Conservation (phyloP, 2,329 filamentous ascomycete genomes). For the Paecilomyces dactylethromorphus region DNA sequence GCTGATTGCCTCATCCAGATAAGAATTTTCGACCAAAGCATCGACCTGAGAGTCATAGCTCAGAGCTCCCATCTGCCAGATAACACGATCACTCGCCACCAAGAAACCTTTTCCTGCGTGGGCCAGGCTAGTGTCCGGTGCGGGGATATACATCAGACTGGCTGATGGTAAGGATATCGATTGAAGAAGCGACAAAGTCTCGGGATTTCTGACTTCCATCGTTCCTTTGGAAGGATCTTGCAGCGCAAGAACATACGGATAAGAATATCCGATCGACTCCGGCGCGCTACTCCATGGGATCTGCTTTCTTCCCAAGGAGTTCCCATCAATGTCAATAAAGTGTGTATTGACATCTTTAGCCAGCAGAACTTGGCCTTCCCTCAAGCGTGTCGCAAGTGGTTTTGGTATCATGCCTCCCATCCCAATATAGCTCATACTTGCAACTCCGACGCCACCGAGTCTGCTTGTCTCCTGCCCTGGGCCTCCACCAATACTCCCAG, state of each 20-base stretch:
- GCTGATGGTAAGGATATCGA: slow-evolving; percentile 76
- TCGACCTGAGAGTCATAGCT: slow-evolving; percentile 88
- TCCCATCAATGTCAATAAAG: slow-evolving; percentile 80
- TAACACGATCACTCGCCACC: slow-evolving; percentile 79
- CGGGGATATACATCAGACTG: slow-evolving; percentile 80
- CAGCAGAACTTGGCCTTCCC: slow-evolving; percentile 79
- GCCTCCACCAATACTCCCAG: slow-evolving; percentile 62
- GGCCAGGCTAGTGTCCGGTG: slow-evolving; percentile 86
- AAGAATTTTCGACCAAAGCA: slow-evolving; percentile 65
- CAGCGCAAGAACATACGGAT: slow-evolving; percentile 86
- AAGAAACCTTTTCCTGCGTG: slow-evolving; percentile 95
- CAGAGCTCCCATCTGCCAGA: slow-evolving; percentile 94
- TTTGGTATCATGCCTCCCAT: slow-evolving; percentile 87
- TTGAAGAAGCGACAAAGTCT: slow-evolving; percentile 84
- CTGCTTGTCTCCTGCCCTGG: slow-evolving; percentile 61
- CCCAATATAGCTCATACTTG: slow-evolving; percentile 94
- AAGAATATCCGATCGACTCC: slow-evolving; percentile 90
- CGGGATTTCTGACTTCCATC: slow-evolving; percentile 86
- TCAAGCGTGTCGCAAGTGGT: slow-evolving; percentile 75
- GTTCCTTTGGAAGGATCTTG: slow-evolving; percentile 76
- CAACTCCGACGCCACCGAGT: slow-evolving; percentile 75
- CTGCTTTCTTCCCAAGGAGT: slow-evolving; percentile 73
- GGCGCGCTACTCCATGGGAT: slow-evolving; percentile 89
- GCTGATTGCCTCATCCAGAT: slow-evolving; percentile 88
- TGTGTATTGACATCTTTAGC: slow-evolving; percentile 96